Evolutionary conservation across 768 basidiomycete species (phyloP), one percentile per base, ranked within the genome.

Genomic region (Saitozyma podzolica): DNA sequence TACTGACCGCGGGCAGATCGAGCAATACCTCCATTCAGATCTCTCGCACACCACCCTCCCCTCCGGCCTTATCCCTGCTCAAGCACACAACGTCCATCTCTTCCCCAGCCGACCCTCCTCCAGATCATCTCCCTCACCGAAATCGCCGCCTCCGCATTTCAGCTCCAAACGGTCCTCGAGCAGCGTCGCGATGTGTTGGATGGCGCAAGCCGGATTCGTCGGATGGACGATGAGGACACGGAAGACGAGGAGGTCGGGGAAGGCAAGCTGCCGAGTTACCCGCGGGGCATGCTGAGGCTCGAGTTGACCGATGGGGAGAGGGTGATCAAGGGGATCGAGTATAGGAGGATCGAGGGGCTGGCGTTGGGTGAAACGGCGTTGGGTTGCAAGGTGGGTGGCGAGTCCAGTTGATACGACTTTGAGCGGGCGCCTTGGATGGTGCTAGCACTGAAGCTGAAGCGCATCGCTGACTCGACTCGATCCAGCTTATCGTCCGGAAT

Each of bases 91-190:
- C 1, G 53, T 43, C 1, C 43, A 56, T 9, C 66, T 70, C 37
- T 72, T 76, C 57, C 72, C 20, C 47, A 49, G 3, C 69, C 69
- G 0, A 64, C 69, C 0, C 59, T 79, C 29, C 66, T 93, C 9
- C 88, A 96, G 53, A 84, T 96, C 37, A 79, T 82, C 16, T 83
- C 85, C 13, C 84, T 95, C n/a, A 90, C 86, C 16, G 94, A 97
- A 59, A 87, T 96, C 19, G 90, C 88, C 0, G 81, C 85, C 50
- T 92, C 92, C 67, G 94, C 93, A 0, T 90, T 91, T 72, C 86
- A 82, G 56, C 83, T 96, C 16, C 84, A 88, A 63, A 85, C 86
- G 11, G 83, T 84, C 16, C 85, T 85, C 63, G 87, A 89, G 69
- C 71, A 73, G 59, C 82, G 91, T 41, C 80, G 85, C 58, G 85